Percentiles rank a stretch among this genome's conserved stretches.
Conservation (phyloP, 805 yeast species). For the Metschnikowia bowlesiae region DNA sequence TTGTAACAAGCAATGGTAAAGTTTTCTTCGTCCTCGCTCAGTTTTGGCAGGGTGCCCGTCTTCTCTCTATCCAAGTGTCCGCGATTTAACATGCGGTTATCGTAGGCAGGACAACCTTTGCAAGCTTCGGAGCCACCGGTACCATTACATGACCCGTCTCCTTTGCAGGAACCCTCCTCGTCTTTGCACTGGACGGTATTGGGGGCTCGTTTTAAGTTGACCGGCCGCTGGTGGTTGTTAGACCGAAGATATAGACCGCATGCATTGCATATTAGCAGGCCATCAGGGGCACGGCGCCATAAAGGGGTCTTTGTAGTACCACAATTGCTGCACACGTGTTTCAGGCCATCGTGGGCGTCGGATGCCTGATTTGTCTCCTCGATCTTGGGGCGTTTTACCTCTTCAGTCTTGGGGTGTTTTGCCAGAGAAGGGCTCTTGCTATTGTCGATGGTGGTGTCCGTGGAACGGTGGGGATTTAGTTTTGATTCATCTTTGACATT, state of each 20-base stretch:
- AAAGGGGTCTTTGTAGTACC: slow-evolving; percentile 54
- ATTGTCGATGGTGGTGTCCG: no score
- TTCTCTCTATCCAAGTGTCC: slow-evolving; percentile 1
- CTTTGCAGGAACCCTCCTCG: slow-evolving; percentile 61
- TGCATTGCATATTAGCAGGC: slow-evolving; percentile 54
- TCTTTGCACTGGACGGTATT: slow-evolving; percentile 40
- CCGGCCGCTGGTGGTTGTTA: slow-evolving; percentile 62
- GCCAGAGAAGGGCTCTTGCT: neutral
- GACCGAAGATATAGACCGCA: slow-evolving; percentile 58
- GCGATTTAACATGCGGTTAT: slow-evolving; percentile 52
- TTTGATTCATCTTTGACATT: neutral
- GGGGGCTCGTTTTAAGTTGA: slow-evolving; percentile 57
- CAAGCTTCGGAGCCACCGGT: slow-evolving; percentile 82
- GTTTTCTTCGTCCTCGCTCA: slow-evolving; percentile 28
- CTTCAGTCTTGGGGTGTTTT: neutral
- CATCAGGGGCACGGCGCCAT: slow-evolving; percentile 57
- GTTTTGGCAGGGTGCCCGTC: slow-evolving; percentile 7
- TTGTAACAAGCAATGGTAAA: slow-evolving; percentile 75
- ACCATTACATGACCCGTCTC: slow-evolving; percentile 80
- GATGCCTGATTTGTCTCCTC: neutral
- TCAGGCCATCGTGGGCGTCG: neutral
- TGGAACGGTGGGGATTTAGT: neutral
- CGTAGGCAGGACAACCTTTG: slow-evolving; percentile 77
- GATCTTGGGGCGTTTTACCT: neutral
- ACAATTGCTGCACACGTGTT: slow-evolving; percentile 45